Evolutionary conservation across 805 yeast genomes (phyloP).

Genomic region (Osmozyma mogii): DNA sequence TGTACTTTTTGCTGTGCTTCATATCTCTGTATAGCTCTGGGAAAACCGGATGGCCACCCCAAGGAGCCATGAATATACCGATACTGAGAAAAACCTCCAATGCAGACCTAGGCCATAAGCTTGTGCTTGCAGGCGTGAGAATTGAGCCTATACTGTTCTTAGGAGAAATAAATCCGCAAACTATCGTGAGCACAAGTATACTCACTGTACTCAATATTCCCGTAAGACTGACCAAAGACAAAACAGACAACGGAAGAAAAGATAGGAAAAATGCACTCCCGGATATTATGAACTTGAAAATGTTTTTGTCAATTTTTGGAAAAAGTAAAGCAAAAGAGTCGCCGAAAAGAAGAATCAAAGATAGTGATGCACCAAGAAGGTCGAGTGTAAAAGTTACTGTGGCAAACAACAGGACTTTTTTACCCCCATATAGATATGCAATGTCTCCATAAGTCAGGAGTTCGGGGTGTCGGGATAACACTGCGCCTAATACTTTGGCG

Average conservation of each 20-base stretch:
- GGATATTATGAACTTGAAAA: conserved; percentile 33
- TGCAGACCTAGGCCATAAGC: conserved; percentile 23
- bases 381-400: conserved; percentile 47
- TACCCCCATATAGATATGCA: conserved; percentile 79
- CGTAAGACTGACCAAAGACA: conserved; percentile 46
- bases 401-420: conserved; percentile 32
- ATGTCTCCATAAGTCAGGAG: conserved; percentile 83
- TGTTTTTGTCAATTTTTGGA: conserved; percentile 2
- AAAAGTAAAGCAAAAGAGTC: conserved; percentile 43
- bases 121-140: conserved; percentile 35
- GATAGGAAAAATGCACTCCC: conserved; percentile 36
- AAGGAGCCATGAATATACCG: conserved; percentile 68
- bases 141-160: conserved; percentile 52
- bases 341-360: conserved; percentile 51
- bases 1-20: conserved; percentile 60
- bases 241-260: conserved; percentile 46
- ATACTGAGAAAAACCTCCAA: conserved; percentile 40
- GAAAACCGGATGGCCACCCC: conserved; percentile 80
- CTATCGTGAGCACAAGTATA: conserved; percentile 37
- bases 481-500: conserved; percentile 51
- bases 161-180: conserved; percentile 37
- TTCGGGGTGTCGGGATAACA: conserved; percentile 75
- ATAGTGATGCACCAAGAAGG: conserved; percentile 51
- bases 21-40: conserved; percentile 72
- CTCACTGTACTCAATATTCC: conserved; percentile 52